phyloP scores from a whole-genome alignment of 1,139 yeast genomes.

The Diutina neorugosa region DNA sequence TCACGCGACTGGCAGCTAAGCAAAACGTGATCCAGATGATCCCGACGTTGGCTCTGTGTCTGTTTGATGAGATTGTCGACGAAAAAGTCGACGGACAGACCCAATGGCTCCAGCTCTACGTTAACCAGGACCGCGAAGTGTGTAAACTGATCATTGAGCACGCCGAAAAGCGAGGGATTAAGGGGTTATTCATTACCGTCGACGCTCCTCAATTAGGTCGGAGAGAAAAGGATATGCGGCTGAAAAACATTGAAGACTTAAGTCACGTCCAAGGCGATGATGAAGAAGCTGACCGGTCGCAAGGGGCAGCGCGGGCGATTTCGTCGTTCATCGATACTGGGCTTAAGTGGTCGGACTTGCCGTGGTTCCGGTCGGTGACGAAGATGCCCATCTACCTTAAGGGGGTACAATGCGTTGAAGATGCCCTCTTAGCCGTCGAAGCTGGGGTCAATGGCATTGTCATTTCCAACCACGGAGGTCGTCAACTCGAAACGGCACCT shows the following conservation, averaged over 20 bases:
- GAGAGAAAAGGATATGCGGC: constrained; percentile 58
- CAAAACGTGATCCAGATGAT: constrained; percentile 43
- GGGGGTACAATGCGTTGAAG: constrained; percentile 5
- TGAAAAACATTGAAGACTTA: constrained; percentile 27
- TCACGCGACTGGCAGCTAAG: constrained; percentile 37
- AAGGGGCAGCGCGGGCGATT: constrained; percentile 84
- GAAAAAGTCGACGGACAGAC: constrained; percentile 23
- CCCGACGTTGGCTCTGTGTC: constrained; percentile 42
- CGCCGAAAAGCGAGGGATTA: constrained; percentile 66
- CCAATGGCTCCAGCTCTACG: constrained; percentile 35
- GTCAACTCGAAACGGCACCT: constrained; percentile 2
- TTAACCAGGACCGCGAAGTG: constrained; percentile 36
- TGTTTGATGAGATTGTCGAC: constrained; percentile 43
- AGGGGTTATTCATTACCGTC: constrained; percentile 76
- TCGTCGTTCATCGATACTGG: constrained; percentile 73
- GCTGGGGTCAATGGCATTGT: constrained; percentile 4
- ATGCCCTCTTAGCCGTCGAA: neutral
- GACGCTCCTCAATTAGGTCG: constrained; percentile 96
- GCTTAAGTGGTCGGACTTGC: constrained; percentile 32
- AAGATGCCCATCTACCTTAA: constrained; percentile 4
- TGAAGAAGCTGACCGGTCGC: constrained; percentile 49
- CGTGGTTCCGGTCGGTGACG: constrained; percentile 10
- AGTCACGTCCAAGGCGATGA: constrained; percentile 42
- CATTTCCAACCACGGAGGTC: constrained; percentile 4
- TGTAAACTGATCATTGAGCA: constrained; percentile 51